A percentile compares a stretch with the other conserved stretches of the same genome.
phyloP scores from a whole-genome alignment of 345 rosid species.

The Fremontodendron californicum region DNA sequence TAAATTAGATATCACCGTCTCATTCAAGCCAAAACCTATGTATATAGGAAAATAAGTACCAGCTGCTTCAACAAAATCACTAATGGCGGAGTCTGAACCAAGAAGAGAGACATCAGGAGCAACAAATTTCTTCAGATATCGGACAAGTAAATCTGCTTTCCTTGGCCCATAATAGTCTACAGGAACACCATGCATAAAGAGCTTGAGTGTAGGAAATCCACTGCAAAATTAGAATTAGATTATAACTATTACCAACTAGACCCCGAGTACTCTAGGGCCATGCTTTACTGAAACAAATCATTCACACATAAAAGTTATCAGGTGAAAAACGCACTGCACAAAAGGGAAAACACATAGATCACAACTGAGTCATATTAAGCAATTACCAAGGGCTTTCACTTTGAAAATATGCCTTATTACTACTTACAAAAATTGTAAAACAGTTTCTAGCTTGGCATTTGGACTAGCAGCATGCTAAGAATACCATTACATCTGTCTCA shows the following conservation, averaged over 20 bases:
- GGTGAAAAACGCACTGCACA: not conserved
- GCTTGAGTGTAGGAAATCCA: conserved; percentile 80
- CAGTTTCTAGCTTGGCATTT: not conserved
- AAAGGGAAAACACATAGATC: not conserved
- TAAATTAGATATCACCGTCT: conserved; percentile 42
- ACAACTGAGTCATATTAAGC: not conserved
- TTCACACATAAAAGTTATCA: not conserved
- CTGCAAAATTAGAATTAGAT: conserved; percentile 32
- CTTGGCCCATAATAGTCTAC: conserved; percentile 84
- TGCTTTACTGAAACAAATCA: not conserved
- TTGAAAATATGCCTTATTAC: not conserved
- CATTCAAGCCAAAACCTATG: conserved; percentile 76
- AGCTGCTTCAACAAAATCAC: conserved; percentile 66
- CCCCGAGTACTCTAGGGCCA: not conserved
- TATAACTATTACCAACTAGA: not conserved
- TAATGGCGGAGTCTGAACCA: conserved; percentile 53
- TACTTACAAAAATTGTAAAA: not conserved
- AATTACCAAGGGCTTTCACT: not conserved
- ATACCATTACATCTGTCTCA: not conserved
- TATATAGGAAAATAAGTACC: conserved; percentile 67
- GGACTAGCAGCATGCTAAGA: not conserved
- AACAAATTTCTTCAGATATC: conserved; percentile 78
- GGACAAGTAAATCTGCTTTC: conserved; percentile 78
- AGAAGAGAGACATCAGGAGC: conserved; percentile 86
- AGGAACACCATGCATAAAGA: conserved; percentile 76